phyloP scores from a whole-genome alignment of 306 rosid genomes.

The Cotoneaster glaucophyllus region DNA sequence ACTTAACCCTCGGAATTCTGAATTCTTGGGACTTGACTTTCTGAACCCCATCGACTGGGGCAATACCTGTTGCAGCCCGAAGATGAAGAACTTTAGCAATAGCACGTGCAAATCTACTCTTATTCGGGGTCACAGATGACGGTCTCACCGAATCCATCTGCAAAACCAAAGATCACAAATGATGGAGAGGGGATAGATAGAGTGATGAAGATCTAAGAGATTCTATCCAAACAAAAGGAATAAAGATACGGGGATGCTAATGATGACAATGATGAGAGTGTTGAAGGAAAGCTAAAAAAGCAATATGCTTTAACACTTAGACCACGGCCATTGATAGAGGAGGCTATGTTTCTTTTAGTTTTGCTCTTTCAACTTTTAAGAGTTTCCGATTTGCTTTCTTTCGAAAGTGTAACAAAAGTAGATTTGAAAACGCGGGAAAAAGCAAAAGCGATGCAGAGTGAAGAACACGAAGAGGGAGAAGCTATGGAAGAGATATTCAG shows the following conservation, averaged over 20 bases:
- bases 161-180: constrained; percentile 12
- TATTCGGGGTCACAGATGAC: constrained; percentile 47
- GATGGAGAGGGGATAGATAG: constrained; percentile 2
- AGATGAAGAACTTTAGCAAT: constrained; percentile 81
- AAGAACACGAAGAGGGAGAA: constrained; percentile 9
- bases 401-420: constrained; percentile 22
- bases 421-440: constrained; percentile 15
- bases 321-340: constrained; percentile 46
- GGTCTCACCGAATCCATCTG: constrained; percentile 79
- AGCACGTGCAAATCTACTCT: constrained; percentile 56
- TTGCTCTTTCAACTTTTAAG: background rate
- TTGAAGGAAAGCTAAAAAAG: constrained; percentile 39
- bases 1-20: constrained; percentile 8
- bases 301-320: constrained; percentile 53
- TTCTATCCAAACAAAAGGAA: constrained; percentile 7
- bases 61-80: constrained; percentile 46
- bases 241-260: constrained; percentile 21
- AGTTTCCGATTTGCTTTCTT: constrained; percentile 22
- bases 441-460: background rate
- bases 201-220: background rate
- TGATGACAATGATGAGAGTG: constrained; percentile 34
- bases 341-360: constrained; percentile 33
- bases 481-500: constrained; percentile 17
- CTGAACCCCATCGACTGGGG: constrained; percentile 45
- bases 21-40: constrained; percentile 21